phyloP scores from a whole-genome alignment of 768 basidiomycete species.

The Filobasidium wieringae region DNA sequence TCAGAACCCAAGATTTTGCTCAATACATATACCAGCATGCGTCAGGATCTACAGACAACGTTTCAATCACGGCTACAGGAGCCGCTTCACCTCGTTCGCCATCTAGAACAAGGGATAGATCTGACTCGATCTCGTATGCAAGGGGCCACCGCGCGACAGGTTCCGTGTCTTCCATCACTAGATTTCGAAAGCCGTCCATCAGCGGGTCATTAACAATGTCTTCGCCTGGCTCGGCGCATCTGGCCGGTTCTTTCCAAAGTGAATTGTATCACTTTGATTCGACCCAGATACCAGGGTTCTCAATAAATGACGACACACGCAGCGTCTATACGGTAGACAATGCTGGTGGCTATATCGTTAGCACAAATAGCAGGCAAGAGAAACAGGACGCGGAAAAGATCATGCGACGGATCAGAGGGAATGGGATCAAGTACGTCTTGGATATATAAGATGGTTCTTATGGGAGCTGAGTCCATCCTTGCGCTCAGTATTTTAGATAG shows the following conservation, averaged over 20 bases:
- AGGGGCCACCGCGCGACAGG: neutral
- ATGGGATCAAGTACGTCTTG: slow-evolving; percentile 47
- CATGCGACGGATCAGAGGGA: slow-evolving; percentile 76
- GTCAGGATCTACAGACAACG: slow-evolving; percentile 46
- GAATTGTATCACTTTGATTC: slow-evolving; percentile 6
- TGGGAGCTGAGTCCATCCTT: slow-evolving; percentile 48
- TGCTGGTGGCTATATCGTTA: neutral
- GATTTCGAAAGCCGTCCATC: slow-evolving; percentile 5
- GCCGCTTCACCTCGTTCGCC: slow-evolving; percentile 41
- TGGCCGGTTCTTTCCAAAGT: neutral
- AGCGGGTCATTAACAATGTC: neutral
- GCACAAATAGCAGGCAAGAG: neutral
- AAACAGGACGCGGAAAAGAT: slow-evolving; percentile 53
- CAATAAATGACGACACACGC: slow-evolving; percentile 78
- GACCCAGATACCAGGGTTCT: slow-evolving; percentile 67
- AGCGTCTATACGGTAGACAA: slow-evolving; percentile 46
- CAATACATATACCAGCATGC: slow-evolving; percentile 41
- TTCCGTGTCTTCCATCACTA: slow-evolving; percentile 3
- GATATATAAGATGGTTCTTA: slow-evolving; percentile 7
- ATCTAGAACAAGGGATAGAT: neutral
- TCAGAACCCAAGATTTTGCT: slow-evolving; percentile 65
- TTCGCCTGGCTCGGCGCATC: slow-evolving; percentile 5
- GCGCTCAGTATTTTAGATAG: no score
- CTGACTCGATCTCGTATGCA: neutral
- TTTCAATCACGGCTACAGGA: slow-evolving; percentile 49